Conservation (phyloP, 768 basidiomycete species). For the Boletus rubescentipes region DNA sequence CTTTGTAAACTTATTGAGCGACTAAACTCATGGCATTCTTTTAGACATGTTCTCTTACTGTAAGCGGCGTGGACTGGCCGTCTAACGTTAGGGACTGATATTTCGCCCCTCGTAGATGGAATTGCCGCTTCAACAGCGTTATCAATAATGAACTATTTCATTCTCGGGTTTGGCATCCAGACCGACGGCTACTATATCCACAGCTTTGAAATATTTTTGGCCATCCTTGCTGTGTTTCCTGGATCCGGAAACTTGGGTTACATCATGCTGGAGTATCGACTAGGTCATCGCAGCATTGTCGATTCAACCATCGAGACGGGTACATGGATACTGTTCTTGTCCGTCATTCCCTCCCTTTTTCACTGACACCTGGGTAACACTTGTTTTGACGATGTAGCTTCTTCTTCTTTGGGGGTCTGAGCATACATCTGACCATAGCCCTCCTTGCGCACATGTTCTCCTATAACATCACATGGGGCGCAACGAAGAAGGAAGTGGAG, state of each 20-base stretch:
- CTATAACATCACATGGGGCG: slow-evolving; percentile 59
- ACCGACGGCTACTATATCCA: slow-evolving; percentile 77
- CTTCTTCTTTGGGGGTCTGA: slow-evolving; percentile 58
- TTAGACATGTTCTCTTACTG: slow-evolving; percentile 54
- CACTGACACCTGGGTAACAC: neutral
- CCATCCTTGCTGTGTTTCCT: slow-evolving; percentile 70
- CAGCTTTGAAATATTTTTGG: slow-evolving; percentile 77
- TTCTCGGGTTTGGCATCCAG: slow-evolving; percentile 70
- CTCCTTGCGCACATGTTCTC: slow-evolving; percentile 59
- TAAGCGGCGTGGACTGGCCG: slow-evolving; percentile 26
- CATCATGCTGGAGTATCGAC: slow-evolving; percentile 68
- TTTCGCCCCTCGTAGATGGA: slow-evolving; percentile 33
- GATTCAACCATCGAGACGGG: slow-evolving; percentile 24
- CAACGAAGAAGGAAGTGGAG: slow-evolving; percentile 81
- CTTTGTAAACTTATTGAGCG: neutral
- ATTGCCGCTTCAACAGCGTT: slow-evolving; percentile 68
- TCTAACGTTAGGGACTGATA: neutral
- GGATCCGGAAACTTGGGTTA: slow-evolving; percentile 72
- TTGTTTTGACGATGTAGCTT: slow-evolving; percentile 25
- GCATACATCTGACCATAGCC: slow-evolving; percentile 51
- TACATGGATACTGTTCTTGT: slow-evolving; percentile 38
- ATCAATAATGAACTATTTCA: slow-evolving; percentile 66
- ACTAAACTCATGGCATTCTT: slow-evolving; percentile 2
- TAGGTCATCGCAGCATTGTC: slow-evolving; percentile 41
- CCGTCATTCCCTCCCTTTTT: neutral